Conservation (phyloP, 1,139 yeast genomes). For the Hyphopichia buzzinii region DNA sequence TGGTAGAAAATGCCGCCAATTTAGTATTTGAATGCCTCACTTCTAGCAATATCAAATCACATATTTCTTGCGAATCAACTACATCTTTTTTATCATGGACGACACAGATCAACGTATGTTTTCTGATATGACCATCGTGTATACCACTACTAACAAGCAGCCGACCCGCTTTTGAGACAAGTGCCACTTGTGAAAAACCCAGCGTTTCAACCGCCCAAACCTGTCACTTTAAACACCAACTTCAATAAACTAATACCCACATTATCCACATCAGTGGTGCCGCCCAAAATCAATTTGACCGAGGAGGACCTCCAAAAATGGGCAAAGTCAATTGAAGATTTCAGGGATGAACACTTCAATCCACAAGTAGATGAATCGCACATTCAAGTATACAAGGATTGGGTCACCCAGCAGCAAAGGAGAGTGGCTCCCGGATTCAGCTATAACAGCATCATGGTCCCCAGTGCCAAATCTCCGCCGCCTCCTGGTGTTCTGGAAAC, state of each 20-base stretch:
- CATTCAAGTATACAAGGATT: conserved; percentile 21
- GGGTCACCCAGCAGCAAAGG: conserved; percentile 35
- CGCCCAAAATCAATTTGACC: conserved; percentile 37
- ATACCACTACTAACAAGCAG: conserved; percentile 21
- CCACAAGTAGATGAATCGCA: conserved; percentile 13
- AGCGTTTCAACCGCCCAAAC: conserved; percentile 53
- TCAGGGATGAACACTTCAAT: conserved; percentile 12
- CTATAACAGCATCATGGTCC: conserved; percentile 33
- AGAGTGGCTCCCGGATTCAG: conserved; percentile 46
- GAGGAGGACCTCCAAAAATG: conserved; percentile 28
- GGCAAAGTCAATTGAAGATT: conserved; percentile 23
- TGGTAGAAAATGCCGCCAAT: too few relatives aligned
- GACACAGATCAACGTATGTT: conserved; percentile 21
- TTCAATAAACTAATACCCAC: conserved; percentile 44
- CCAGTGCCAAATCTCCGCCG: conserved; percentile 11
- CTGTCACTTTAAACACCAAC: conserved; percentile 52
- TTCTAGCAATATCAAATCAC: too few relatives aligned
- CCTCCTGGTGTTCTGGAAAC: too few relatives aligned
- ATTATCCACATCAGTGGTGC: conserved; percentile 31
- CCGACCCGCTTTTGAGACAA: conserved; percentile 51
- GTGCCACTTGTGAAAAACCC: conserved; percentile 62
- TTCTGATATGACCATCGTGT: too few relatives aligned
- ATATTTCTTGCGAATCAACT: too few relatives aligned
- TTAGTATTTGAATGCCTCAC: too few relatives aligned
- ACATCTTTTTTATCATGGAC: conserved; percentile 12